Conservation (phyloP, 2,329 filamentous ascomycete species). For the Dactylellina leptospora region DNA sequence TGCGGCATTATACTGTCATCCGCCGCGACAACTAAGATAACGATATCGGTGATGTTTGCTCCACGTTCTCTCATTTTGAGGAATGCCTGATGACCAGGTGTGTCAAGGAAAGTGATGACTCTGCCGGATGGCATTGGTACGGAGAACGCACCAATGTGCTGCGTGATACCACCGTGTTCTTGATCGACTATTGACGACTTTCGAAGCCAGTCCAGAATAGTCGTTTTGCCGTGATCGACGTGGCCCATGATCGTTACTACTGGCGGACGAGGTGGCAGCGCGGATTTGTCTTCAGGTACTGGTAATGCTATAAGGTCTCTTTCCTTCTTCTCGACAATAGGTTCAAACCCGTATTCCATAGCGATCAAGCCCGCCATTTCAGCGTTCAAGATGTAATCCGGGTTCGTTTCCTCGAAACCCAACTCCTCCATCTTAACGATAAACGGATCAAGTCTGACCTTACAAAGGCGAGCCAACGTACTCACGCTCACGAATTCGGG, state of each 20-base stretch:
- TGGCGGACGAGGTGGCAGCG: slow-evolving; percentile 79
- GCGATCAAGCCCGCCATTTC: slow-evolving; percentile 91
- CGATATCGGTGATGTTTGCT: slow-evolving; percentile 95
- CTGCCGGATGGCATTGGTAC: slow-evolving; percentile 86
- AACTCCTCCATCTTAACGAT: slow-evolving; percentile 79
- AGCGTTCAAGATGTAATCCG: slow-evolving; percentile 85
- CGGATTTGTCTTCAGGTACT: slow-evolving; percentile 72
- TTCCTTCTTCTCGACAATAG: slow-evolving; percentile 73
- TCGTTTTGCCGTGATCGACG: slow-evolving; percentile 98
- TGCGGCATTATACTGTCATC: slow-evolving; percentile 98
- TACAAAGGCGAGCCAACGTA: slow-evolving; percentile 78
- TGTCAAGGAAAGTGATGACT: slow-evolving; percentile 94
- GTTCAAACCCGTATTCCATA: slow-evolving; percentile 90
- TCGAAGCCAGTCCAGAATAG: slow-evolving; percentile 88
- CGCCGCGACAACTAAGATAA: slow-evolving; percentile 92
- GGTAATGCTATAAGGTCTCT: slow-evolving; percentile 78
- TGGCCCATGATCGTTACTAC: slow-evolving; percentile 99
- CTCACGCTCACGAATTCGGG: slow-evolving; percentile 92
- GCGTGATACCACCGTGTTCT: slow-evolving; percentile 96
- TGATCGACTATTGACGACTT: slow-evolving; percentile 90
- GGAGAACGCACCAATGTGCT: slow-evolving; percentile 97
- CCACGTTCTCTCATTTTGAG: slow-evolving; percentile 94
- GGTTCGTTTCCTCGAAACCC: slow-evolving; percentile 84
- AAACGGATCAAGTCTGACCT: slow-evolving; percentile 75
- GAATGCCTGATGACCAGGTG: slow-evolving; percentile 94